Conservation (phyloP, 1,284 basidiomycete genomes). For the Papiliotrema flavescens region DNA sequence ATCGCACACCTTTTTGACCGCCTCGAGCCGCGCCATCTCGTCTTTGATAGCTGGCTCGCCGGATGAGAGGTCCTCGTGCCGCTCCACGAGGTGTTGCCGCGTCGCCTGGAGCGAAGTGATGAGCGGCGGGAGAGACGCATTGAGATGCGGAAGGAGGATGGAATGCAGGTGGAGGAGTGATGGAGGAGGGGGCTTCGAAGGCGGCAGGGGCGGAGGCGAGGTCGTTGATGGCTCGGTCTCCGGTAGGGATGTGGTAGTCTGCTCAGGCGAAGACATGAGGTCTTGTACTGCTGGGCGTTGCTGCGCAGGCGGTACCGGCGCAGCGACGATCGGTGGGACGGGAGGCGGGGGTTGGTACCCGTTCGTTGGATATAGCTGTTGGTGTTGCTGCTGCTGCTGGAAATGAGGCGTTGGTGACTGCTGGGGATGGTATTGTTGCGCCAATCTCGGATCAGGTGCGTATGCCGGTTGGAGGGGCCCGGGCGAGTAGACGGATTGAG, state of each 20-base stretch:
- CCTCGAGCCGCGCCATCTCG: constrained; percentile 91
- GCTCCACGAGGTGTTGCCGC: constrained; percentile 68
- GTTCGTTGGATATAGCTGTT: constrained; percentile 1
- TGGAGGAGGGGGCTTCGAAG: constrained; percentile 64
- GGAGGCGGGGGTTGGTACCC: neutral
- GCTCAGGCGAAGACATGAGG: constrained; percentile 34
- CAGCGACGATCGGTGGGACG: neutral
- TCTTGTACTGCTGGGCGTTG: constrained; percentile 13
- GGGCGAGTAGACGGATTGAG: neutral
- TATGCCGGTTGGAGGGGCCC: neutral
- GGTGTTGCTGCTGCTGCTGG: constrained; percentile 1
- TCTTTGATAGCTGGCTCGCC: constrained; percentile 91
- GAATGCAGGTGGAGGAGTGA: constrained; percentile 81
- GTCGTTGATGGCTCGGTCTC: constrained; percentile 1
- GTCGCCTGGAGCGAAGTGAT: constrained; percentile 64
- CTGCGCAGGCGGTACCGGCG: neutral
- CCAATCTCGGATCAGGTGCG: neutral
- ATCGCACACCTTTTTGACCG: constrained; percentile 87
- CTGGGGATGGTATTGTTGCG: neutral
- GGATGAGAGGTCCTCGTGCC: constrained; percentile 76
- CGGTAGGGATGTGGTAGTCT: constrained; percentile 34
- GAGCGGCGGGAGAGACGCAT: constrained; percentile 64
- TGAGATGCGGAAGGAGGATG: constrained; percentile 70
- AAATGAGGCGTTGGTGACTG: neutral
- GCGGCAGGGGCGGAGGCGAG: constrained; percentile 71